Conservation (phyloP, 495 filamentous ascomycete species). For the Podospora sp. region DNA sequence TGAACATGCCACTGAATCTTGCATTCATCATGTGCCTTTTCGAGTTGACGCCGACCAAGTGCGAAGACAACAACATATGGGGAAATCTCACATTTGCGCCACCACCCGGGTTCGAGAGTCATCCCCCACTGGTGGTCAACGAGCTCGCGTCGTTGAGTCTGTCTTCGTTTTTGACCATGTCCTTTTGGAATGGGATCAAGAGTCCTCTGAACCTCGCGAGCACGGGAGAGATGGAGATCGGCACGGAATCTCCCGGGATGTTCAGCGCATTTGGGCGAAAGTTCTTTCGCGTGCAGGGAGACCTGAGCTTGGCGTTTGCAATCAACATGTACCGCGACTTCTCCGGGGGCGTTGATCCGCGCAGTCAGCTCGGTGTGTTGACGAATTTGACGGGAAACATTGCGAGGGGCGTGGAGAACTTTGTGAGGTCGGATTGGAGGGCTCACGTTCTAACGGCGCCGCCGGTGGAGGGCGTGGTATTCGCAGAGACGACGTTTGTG, state of each 20-base stretch:
- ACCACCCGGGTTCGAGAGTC: slow-evolving; percentile 1
- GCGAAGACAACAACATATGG: slow-evolving; percentile 2
- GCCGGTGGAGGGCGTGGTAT: background rate
- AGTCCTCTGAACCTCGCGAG: slow-evolving; percentile 4
- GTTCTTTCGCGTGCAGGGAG: slow-evolving; percentile 7
- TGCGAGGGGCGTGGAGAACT: slow-evolving; percentile 6
- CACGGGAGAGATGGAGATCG: slow-evolving; percentile 1
- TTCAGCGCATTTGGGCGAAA: background rate
- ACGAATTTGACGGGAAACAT: slow-evolving; percentile 1
- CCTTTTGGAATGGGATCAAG: slow-evolving; percentile 10
- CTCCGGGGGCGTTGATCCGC: background rate
- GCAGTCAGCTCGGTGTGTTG: background rate
- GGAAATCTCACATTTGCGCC: slow-evolving; percentile 2
- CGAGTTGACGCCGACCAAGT: background rate
- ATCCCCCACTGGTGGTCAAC: background rate
- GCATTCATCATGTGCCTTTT: slow-evolving; percentile 3
- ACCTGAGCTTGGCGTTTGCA: slow-evolving; percentile 8
- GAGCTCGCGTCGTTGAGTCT: background rate
- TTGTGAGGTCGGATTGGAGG: slow-evolving; percentile 4
- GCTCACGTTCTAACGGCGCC: background rate
- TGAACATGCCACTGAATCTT: slow-evolving; percentile 2
- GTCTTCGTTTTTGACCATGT: background rate
- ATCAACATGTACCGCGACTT: slow-evolving; percentile 11
- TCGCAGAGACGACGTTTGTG: slow-evolving; percentile 4
- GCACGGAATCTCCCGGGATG: background rate